phyloP scores from a whole-genome alignment of 2,329 filamentous ascomycete genomes.

The Ascochyta viciae-villosae region DNA sequence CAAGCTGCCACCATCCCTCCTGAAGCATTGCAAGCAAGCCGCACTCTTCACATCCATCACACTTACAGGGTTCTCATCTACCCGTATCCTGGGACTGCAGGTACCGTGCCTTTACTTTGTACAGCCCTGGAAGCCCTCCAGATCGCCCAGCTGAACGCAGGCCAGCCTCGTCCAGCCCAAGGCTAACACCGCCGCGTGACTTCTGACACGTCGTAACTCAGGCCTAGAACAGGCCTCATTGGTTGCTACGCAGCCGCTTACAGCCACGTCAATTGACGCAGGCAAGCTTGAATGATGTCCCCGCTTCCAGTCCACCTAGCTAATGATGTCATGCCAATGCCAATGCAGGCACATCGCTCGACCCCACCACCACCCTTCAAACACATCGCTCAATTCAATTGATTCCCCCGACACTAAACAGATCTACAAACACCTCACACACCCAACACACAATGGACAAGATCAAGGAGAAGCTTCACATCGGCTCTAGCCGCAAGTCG shows the following conservation, averaged over 20 bases:
- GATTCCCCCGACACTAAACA: constrained; percentile 6
- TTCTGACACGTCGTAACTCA: constrained; percentile 9
- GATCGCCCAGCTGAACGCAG: background rate
- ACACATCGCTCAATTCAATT: constrained; percentile 13
- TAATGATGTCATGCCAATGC: constrained; percentile 6
- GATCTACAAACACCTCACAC: constrained; percentile 6
- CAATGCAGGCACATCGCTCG: too few relatives aligned
- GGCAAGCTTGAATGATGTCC: constrained; percentile 9
- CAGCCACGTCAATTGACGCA: constrained; percentile 5
- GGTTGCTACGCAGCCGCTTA: constrained; percentile 1
- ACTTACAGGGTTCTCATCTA: background rate
- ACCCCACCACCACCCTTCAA: constrained; percentile 11
- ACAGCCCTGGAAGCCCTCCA: background rate
- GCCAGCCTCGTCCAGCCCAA: constrained; percentile 7
- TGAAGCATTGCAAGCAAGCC: background rate
- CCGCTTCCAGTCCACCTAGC: constrained; percentile 5
- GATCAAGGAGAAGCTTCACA: constrained; percentile 48
- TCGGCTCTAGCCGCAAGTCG: constrained; percentile 41
- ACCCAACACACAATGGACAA: constrained; percentile 37
- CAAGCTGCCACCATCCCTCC: background rate
- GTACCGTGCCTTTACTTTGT: constrained; percentile 2
- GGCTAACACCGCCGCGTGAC: constrained; percentile 8
- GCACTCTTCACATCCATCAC: background rate
- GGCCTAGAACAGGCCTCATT: background rate
- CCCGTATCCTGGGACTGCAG: constrained; percentile 1